phyloP scores from a whole-genome alignment of 73 alveolate genomes.

The Paramecium primaurelia region DNA sequence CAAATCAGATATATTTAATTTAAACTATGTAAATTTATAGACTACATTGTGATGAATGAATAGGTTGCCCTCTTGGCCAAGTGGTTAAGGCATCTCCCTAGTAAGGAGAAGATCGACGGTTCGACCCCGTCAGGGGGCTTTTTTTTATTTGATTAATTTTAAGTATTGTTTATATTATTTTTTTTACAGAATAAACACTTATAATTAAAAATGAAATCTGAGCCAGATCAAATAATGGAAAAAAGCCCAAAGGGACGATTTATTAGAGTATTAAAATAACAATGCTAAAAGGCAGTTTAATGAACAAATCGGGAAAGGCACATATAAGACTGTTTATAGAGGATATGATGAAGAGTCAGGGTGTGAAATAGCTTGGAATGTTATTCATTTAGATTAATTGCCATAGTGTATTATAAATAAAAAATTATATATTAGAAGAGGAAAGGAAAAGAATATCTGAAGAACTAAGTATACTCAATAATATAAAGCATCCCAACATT shows the following conservation, averaged over 20 bases:
- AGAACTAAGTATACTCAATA: conserved; percentile 84
- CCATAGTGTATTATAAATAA: conserved; percentile 54
- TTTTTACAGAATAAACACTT: not conserved
- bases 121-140: conserved; percentile 97
- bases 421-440: not conserved
- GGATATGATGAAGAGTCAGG: conserved; percentile 97
- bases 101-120: conserved; percentile 99
- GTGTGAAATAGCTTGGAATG: conserved; percentile 98
- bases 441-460: conserved; percentile 88
- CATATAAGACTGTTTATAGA: conserved; percentile 93
- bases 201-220: not conserved
- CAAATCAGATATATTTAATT: not conserved
- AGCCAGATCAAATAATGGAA: conserved; percentile 78
- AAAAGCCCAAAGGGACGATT: conserved; percentile 95
- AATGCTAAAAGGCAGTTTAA: conserved; percentile 65
- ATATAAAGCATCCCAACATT: conserved; percentile 92
- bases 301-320: conserved; percentile 92
- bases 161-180: not conserved
- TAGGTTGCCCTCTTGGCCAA: conserved; percentile 94
- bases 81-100: conserved; percentile 98
- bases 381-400: conserved; percentile 77
- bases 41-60: not conserved
- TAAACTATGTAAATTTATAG: not conserved
- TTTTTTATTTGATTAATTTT: conserved; percentile 43
- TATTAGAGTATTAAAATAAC: conserved; percentile 63